Evolutionary conservation across 345 rosid genomes (phyloP), one percentile per base, ranked within the genome.

Genomic region (Melastoma malabathricum): DNA sequence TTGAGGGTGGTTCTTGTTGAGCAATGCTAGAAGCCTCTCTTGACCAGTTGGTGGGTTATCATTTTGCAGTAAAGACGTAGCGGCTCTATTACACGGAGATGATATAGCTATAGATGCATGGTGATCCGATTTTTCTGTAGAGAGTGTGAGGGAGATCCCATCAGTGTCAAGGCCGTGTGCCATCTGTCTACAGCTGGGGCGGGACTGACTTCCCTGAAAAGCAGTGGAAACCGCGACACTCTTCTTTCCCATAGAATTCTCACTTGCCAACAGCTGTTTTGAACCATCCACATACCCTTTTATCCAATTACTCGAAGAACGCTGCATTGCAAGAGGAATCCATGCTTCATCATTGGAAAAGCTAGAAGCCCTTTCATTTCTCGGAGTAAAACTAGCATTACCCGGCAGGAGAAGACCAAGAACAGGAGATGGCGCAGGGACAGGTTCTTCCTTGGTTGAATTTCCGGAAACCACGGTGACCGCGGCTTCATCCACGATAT

Each of bases 391-490:
- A 20, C 16, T 29, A 51, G 19, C 46, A 43, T 51, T 65, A 44
- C 27, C 44, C 16, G 50, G 56, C 13, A 31, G 57, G 44, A 56
- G 61, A 58, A 29, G 47, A 46, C 43, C 72, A 50, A 67, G 67
- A 58, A 65, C 50, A 3, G 64, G 71, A 67, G 57, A 54, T 43
- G 60, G 55, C 46, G 60, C 59, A 23, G 58, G 53, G 18, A 59
- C 68, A 13, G 46, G 53, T 41, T 59, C 41, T 47, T 70, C 81
- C 19, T 67, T 61, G 50, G 59, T 60, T 18, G 43, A 41, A 39
- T 47, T 70, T 15, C 29, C 16, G 1, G 64, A 60, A 61, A 65
- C 56, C 8, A 34, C 43, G 6, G 38, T 10, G 9, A 29, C 38
- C 1, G 38, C 2, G 8, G 38, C 9, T 29, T 10, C 38, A 4